Percentiles rank a stretch among this genome's conserved stretches.
These are phyloP conservation scores for Climacium dendroides DNA, from an alignment of 225 moss, liverwort and hornwort genomes.

Conservation along the genomic window DNA sequence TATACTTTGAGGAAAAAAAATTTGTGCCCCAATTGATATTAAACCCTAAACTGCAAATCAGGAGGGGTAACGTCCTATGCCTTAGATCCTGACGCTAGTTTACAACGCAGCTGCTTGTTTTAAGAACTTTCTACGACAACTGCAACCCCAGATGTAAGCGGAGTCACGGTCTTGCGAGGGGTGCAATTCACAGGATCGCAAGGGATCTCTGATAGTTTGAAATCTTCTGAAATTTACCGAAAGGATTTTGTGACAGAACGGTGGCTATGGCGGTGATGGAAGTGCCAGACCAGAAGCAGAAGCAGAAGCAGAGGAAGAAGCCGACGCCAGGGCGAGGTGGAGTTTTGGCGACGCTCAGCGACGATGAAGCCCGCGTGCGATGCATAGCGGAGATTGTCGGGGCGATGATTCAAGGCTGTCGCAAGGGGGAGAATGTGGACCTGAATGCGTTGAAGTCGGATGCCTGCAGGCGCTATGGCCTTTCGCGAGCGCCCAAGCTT, in stretches of 20 bases:
- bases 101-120: background rate
- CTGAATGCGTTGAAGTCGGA: conserved; percentile 81
- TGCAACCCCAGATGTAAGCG: background rate
- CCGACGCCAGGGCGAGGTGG: conserved; percentile 73
- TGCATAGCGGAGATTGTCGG: conserved; percentile 92
- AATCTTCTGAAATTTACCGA: background rate
- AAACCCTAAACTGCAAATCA: no score
- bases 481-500: conserved; percentile 95
- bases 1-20: no score
- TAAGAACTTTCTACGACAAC: background rate
- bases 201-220: background rate
- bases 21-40: no score
- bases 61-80: no score
- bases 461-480: conserved; percentile 82
- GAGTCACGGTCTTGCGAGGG: background rate
- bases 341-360: conserved; percentile 49
- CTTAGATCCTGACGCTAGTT: background rate
- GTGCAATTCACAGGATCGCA: background rate
- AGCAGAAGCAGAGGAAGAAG: conserved; percentile 41
- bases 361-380: conserved; percentile 97
- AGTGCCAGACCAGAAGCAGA: conserved; percentile 17
- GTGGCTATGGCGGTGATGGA: conserved; percentile 17
- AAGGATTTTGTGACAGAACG: background rate
- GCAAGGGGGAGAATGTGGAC: conserved; percentile 83
- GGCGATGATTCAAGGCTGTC: conserved; percentile 84